Evolutionary conservation across 2,329 filamentous ascomycete genomes (phyloP).

Genomic region (Cytospora leucostoma): DNA sequence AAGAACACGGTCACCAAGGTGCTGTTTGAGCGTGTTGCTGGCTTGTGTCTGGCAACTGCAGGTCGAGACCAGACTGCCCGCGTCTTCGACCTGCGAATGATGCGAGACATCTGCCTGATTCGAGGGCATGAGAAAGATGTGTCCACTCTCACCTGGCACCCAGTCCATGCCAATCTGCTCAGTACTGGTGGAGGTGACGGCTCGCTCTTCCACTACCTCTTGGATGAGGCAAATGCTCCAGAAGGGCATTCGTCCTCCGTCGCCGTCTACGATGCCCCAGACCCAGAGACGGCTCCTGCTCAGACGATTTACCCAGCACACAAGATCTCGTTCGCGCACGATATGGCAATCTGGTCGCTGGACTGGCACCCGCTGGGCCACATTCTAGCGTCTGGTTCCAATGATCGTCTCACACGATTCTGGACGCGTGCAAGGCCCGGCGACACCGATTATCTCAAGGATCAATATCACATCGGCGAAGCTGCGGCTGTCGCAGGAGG

Average conservation of each 20-base stretch:
- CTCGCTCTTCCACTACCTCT: constrained; percentile 88
- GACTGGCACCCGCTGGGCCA: constrained; percentile 98
- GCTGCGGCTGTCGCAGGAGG: constrained; percentile 90
- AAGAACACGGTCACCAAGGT: constrained; percentile 97
- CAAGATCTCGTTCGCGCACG: constrained; percentile 82
- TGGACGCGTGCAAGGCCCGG: constrained; percentile 92
- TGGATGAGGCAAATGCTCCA: constrained; percentile 90
- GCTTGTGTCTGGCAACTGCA: constrained; percentile 84
- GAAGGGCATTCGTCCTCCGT: constrained; percentile 68
- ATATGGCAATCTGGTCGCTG: constrained; percentile 94
- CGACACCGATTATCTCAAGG: constrained; percentile 80
- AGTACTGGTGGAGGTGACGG: constrained; percentile 91
- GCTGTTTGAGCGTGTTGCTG: constrained; percentile 82
- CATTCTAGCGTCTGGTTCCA: constrained; percentile 91
- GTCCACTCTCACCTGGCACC: constrained; percentile 90
- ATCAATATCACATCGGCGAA: constrained; percentile 94
- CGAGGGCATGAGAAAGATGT: constrained; percentile 97
- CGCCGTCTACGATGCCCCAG: constrained; percentile 82
- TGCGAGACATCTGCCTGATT: constrained; percentile 93
- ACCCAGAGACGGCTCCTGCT: constrained; percentile 75
- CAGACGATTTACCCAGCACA: constrained; percentile 94
- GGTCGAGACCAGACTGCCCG: constrained; percentile 91
- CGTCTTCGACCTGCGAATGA: constrained; percentile 94
- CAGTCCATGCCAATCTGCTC: constrained; percentile 83
- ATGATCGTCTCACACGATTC: constrained; percentile 94